Conservation (phyloP, 2,329 filamentous ascomycete species). For the Pyricularia sp. region DNA sequence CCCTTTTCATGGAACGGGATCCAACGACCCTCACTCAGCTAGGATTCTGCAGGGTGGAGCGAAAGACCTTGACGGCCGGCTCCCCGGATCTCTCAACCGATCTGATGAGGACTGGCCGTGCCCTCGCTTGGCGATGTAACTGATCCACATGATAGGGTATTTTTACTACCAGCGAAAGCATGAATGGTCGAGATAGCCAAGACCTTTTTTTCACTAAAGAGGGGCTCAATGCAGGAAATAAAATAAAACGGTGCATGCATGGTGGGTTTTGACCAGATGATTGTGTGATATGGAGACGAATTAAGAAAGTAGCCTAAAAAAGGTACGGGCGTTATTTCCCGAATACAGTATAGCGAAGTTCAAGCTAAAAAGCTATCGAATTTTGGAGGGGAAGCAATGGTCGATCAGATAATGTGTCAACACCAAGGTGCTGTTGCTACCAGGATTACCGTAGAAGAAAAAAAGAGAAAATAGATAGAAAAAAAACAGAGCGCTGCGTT, state of each 20-base stretch:
- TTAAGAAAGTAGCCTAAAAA: not conserved
- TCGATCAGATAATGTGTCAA: not conserved
- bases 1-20: not conserved
- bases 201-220: not conserved
- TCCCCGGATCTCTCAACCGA: not conserved
- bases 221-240: not conserved
- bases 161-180: not conserved
- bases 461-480: not conserved
- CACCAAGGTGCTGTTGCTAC: not conserved
- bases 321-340: not conserved
- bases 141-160: not conserved
- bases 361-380: not conserved
- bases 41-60: not conserved
- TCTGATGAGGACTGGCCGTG: not conserved
- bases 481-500: too few species aligned
- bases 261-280: not conserved
- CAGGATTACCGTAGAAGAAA: not conserved
- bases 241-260: not conserved
- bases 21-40: not conserved
- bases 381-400: not conserved
- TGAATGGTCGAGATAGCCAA: not conserved
- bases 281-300: not conserved
- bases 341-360: not conserved
- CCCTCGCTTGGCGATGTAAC: not conserved
- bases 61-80: not conserved